A percentile compares a stretch with the other conserved stretches of the same genome.
phyloP scores from a whole-genome alignment of 345 rosid genomes.

The Salix koriyanagi region DNA sequence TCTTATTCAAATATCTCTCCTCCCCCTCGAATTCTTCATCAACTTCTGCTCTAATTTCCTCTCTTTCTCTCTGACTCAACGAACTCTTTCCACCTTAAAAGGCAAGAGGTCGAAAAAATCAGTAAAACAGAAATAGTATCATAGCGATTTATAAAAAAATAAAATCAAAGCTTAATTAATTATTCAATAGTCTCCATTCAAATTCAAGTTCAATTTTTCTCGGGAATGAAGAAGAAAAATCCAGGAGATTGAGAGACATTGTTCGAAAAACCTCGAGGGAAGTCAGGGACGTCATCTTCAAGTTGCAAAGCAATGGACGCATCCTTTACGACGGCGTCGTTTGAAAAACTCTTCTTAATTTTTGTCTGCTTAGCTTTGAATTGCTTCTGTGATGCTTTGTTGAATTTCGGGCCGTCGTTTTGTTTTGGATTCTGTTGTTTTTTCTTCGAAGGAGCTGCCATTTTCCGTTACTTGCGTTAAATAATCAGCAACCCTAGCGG shows the following conservation, averaged over 20 bases:
- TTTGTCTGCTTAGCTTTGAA: slow-evolving; percentile 41
- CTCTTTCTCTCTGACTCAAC: slow-evolving; percentile 56
- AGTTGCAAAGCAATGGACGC: slow-evolving; percentile 53
- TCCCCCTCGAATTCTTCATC: slow-evolving; percentile 64
- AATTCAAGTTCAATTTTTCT: not conserved
- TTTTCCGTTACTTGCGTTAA: slow-evolving; percentile 1
- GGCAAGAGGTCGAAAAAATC: not conserved
- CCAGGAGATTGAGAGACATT: too few species aligned
- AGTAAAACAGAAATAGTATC: not conserved
- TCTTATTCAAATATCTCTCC: slow-evolving; percentile 41
- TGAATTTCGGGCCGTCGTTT: slow-evolving; percentile 35
- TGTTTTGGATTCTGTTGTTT: slow-evolving; percentile 29
- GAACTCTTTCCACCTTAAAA: slow-evolving; percentile 71
- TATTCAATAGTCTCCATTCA: too few species aligned
- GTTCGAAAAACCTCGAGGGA: slow-evolving; percentile 63
- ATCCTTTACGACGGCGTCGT: slow-evolving; percentile 37
- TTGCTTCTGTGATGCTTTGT: slow-evolving; percentile 52
- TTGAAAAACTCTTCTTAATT: slow-evolving; percentile 21
- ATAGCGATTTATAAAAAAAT: too few species aligned
- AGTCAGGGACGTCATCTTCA: slow-evolving; percentile 83
- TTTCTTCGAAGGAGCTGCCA: slow-evolving; percentile 49
- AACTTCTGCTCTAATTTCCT: slow-evolving; percentile 61
- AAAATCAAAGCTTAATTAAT: too few species aligned
- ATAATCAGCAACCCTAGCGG: not conserved
- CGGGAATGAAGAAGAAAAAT: not conserved